Conservation (phyloP, 805 yeast genomes). For the Yarrowia divulgata region DNA sequence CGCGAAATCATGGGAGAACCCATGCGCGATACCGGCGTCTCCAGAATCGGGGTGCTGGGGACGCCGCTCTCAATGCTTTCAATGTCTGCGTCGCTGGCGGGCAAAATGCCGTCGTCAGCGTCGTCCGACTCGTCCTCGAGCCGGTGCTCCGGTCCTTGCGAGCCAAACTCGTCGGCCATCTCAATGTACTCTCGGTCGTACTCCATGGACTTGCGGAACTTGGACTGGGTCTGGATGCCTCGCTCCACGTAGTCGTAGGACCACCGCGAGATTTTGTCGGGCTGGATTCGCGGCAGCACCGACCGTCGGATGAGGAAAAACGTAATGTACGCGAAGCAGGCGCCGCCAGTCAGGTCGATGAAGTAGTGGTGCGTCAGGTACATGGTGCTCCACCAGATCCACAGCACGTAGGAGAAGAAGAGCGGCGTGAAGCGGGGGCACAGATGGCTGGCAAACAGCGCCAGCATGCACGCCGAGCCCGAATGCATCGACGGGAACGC, state of each 20-base stretch:
- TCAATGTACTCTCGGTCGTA: slow-evolving; percentile 44
- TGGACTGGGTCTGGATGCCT: slow-evolving; percentile 44
- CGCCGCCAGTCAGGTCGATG: slow-evolving; percentile 92
- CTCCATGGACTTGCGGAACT: slow-evolving; percentile 46
- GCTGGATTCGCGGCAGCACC: slow-evolving; percentile 61
- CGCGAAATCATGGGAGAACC: slow-evolving; percentile 36
- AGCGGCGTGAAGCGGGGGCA: slow-evolving; percentile 74
- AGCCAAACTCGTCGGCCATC: slow-evolving; percentile 37
- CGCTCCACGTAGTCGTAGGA: slow-evolving; percentile 53
- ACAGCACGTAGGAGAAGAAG: slow-evolving; percentile 79
- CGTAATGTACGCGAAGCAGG: slow-evolving; percentile 74
- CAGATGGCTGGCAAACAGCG: slow-evolving; percentile 79
- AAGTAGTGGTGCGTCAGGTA: slow-evolving; percentile 96
- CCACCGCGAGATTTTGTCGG: slow-evolving; percentile 54
- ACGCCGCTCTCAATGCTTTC: slow-evolving; percentile 37
- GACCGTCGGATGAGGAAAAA: slow-evolving; percentile 73
- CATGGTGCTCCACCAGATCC: slow-evolving; percentile 99
- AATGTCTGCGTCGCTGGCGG: slow-evolving; percentile 38
- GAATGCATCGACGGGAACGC: slow-evolving; percentile 88
- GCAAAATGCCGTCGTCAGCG: slow-evolving; percentile 35
- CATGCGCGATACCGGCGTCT: slow-evolving; percentile 30
- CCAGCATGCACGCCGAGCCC: slow-evolving; percentile 94
- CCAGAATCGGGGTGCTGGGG: slow-evolving; percentile 34
- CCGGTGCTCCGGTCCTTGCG: slow-evolving; percentile 29
- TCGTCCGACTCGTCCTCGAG: slow-evolving; percentile 39